A percentile compares a stretch with the other conserved stretches of the same genome.
Conservation (phyloP, 2,329 filamentous ascomycete species). For the Sarocladium oryzae region DNA sequence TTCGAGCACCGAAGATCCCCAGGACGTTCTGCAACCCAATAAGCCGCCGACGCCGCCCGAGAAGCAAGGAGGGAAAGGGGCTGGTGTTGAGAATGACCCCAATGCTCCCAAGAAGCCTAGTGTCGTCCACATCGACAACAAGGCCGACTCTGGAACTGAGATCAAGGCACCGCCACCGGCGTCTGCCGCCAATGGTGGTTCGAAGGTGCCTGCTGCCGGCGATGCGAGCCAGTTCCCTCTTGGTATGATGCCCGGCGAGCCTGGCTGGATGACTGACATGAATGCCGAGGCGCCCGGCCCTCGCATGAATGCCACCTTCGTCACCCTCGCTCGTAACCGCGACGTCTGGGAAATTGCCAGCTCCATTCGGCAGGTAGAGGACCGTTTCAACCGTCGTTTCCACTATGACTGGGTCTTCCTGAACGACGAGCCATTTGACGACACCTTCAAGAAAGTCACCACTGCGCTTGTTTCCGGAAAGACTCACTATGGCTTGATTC, state of each 20-base stretch:
- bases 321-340: conserved; percentile 85
- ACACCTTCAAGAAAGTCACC: conserved; percentile 89
- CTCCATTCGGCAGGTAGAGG: conserved; percentile 93
- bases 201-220: conserved; percentile 19
- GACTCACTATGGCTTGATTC: conserved; percentile 84
- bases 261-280: conserved; percentile 45
- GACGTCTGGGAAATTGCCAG: conserved; percentile 96
- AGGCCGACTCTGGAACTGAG: neutral
- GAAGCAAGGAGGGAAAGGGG: neutral
- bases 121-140: conserved; percentile 10
- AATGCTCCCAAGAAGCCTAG: neutral
- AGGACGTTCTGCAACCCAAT: conserved; percentile 5
- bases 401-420: conserved; percentile 99
- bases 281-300: conserved; percentile 51
- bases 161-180: conserved; percentile 6
- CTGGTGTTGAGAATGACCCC: conserved; percentile 2
- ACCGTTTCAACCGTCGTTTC: conserved; percentile 94
- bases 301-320: conserved; percentile 95
- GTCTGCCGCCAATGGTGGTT: neutral
- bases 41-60: conserved; percentile 3
- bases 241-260: conserved; percentile 44
- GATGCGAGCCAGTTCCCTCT: conserved; percentile 38
- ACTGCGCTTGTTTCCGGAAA: conserved; percentile 84
- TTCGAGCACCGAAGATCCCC: neutral
- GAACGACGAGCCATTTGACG: conserved; percentile 92